A percentile compares a stretch with the other conserved stretches of the same genome.
Conservation (phyloP, 768 basidiomycete genomes). For the Krasilnikovozyma curviuscula region DNA sequence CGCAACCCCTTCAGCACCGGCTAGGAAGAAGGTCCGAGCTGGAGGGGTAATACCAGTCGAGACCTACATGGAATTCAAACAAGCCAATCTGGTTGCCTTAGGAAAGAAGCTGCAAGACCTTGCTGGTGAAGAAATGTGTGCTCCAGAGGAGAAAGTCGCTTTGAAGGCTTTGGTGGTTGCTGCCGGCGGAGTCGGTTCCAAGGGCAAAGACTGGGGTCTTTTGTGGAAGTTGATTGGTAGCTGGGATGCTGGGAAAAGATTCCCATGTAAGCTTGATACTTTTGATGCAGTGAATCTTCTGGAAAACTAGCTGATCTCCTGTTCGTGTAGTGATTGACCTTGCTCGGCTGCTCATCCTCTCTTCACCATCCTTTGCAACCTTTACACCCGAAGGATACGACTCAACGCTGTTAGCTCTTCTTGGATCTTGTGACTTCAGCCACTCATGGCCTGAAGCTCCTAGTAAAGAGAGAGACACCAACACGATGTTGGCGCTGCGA, state of each 20-base stretch:
- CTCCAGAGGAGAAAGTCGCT: neutral
- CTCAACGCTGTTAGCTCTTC: conserved; percentile 52
- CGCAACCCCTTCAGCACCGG: neutral
- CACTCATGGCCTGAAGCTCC: conserved; percentile 38
- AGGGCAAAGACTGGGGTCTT: neutral
- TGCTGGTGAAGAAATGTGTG: neutral
- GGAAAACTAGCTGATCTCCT: conserved; percentile 1
- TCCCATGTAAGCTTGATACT: conserved; percentile 10
- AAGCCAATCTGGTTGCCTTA: conserved; percentile 62
- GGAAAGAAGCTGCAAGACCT: conserved; percentile 58
- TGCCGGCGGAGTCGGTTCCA: neutral
- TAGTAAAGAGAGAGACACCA: conserved; percentile 60
- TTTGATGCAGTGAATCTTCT: neutral
- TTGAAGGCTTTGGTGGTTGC: neutral
- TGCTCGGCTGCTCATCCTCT: conserved; percentile 50
- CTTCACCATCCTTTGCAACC: conserved; percentile 35
- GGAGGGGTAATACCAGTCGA: conserved; percentile 25
- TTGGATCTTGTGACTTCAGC: conserved; percentile 9
- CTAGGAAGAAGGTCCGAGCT: conserved; percentile 19
- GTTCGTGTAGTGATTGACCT: conserved; percentile 58
- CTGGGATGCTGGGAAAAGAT: conserved; percentile 12
- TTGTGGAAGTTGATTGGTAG: conserved; percentile 6
- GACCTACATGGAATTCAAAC: conserved; percentile 57
- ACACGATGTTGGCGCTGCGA: conserved; percentile 58
- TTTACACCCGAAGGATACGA: conserved; percentile 37